A percentile compares a stretch with the other conserved stretches of the same genome.
phyloP scores from a whole-genome alignment of 1,284 basidiomycete species.

The Taiwanofungus camphoratus region DNA sequence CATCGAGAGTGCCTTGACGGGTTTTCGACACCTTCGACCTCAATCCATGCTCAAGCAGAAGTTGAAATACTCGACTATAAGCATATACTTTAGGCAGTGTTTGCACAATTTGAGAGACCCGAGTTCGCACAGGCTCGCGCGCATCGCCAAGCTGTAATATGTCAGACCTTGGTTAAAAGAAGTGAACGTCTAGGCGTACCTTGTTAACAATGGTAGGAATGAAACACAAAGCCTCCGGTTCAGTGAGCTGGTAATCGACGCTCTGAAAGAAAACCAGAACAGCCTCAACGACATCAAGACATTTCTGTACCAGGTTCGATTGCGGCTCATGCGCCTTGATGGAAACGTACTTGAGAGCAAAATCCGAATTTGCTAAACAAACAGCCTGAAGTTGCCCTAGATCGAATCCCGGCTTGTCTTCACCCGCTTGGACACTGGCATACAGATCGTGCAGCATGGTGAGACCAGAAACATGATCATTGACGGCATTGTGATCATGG shows the following conservation, averaged over 20 bases:
- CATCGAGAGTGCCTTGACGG: conserved; percentile 80
- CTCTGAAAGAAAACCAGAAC: conserved; percentile 70
- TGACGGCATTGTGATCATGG: conserved; percentile 93
- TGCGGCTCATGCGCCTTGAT: conserved; percentile 91
- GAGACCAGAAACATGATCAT: conserved; percentile 84
- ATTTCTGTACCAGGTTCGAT: conserved; percentile 86
- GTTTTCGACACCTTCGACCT: conserved; percentile 89
- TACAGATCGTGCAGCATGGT: conserved; percentile 74
- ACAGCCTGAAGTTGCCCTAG: conserved; percentile 57
- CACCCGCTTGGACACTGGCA: conserved; percentile 48
- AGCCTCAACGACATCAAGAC: conserved; percentile 83
- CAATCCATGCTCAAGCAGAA: conserved; percentile 82
- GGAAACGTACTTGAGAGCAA: conserved; percentile 92
- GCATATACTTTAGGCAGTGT: conserved; percentile 77
- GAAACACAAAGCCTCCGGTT: conserved; percentile 85
- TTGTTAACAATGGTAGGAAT: conserved; percentile 90
- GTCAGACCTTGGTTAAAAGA: conserved; percentile 6
- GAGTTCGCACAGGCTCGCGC: conserved; percentile 66
- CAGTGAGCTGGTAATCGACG: conserved; percentile 77
- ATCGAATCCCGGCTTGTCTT: conserved; percentile 50
- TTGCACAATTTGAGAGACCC: conserved; percentile 71
- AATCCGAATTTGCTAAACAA: conserved; percentile 88
- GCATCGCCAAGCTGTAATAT: conserved; percentile 68
- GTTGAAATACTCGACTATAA: conserved; percentile 84
- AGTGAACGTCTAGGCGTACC: conserved; percentile 38